phyloP scores from a whole-genome alignment of 116 monocot species.

The Iris pallida region DNA sequence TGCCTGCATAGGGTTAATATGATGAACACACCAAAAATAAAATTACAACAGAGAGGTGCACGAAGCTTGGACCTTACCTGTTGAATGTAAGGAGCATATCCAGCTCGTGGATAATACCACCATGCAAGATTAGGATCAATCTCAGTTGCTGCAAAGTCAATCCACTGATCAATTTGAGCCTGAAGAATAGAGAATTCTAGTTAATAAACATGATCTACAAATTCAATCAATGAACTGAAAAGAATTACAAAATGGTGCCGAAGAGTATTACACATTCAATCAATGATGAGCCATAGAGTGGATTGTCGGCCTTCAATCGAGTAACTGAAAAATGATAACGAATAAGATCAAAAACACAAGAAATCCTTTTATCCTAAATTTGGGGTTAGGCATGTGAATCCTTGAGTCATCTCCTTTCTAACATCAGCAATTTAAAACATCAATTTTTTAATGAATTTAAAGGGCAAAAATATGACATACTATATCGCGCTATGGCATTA shows the following conservation, averaged over 20 bases:
- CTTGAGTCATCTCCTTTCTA: no score
- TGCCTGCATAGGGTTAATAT: conserved; percentile 15
- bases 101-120: conserved; percentile 72
- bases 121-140: conserved; percentile 51
- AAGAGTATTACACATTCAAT: conserved; percentile 74
- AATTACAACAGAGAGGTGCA: neutral
- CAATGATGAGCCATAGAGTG: conserved; percentile 69
- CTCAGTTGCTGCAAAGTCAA: conserved; percentile 72
- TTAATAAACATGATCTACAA: no score
- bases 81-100: conserved; percentile 38
- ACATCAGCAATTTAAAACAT: no score
- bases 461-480: neutral
- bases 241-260: neutral
- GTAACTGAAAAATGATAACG: conserved; percentile 37
- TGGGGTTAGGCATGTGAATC: no score
- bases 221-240: no score
- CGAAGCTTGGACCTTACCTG: conserved; percentile 27
- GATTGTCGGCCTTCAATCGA: conserved; percentile 56
- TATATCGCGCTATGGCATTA: conserved; percentile 78
- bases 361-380: no score
- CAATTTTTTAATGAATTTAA: neutral
- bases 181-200: conserved; percentile 3
- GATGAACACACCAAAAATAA: no score
- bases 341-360: neutral
- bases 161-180: conserved; percentile 85